phyloP scores from a whole-genome alignment of 106 monocot genomes.

The Xerophyta viscosa region DNA sequence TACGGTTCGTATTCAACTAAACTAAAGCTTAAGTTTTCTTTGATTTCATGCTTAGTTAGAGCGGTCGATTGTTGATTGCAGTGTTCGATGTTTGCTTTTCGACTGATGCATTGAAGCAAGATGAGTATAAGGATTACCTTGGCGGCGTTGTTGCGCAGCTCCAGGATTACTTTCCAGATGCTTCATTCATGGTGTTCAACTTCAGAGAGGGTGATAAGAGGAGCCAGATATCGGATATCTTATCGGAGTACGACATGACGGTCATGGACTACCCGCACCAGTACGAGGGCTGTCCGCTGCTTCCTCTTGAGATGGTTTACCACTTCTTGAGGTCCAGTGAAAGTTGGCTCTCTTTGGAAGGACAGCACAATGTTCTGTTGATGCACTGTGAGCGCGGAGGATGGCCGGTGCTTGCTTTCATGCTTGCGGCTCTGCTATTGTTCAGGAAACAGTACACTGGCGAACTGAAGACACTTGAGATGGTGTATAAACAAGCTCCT shows the following conservation, averaged over 20 bases:
- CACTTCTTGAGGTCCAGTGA: constrained; percentile 87
- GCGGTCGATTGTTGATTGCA: constrained; percentile 11
- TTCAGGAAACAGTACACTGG: constrained; percentile 68
- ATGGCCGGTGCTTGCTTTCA: constrained; percentile 93
- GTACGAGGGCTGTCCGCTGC: constrained; percentile 79
- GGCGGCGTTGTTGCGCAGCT: constrained; percentile 57
- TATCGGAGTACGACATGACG: constrained; percentile 67
- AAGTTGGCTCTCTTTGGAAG: constrained; percentile 85
- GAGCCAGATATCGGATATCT: constrained; percentile 63
- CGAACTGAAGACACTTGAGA: constrained; percentile 82
- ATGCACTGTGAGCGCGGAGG: constrained; percentile 95
- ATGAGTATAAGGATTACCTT: constrained; percentile 69
- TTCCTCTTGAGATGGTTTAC: constrained; percentile 86
- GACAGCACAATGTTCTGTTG: constrained; percentile 74
- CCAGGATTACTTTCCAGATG: constrained; percentile 63
- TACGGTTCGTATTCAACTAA: constrained; percentile 37
- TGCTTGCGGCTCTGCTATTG: constrained; percentile 85
- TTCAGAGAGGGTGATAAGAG: constrained; percentile 52
- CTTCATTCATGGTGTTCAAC: constrained; percentile 88
- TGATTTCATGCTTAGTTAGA: neutral
- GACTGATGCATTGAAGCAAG: constrained; percentile 40
- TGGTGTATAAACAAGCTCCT: constrained; percentile 94
- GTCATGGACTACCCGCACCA: constrained; percentile 87
- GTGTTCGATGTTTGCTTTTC: constrained; percentile 95
- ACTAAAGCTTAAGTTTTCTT: neutral